Evolutionary conservation across 805 yeast genomes (phyloP).

Genomic region (Candida glaebosa): DNA sequence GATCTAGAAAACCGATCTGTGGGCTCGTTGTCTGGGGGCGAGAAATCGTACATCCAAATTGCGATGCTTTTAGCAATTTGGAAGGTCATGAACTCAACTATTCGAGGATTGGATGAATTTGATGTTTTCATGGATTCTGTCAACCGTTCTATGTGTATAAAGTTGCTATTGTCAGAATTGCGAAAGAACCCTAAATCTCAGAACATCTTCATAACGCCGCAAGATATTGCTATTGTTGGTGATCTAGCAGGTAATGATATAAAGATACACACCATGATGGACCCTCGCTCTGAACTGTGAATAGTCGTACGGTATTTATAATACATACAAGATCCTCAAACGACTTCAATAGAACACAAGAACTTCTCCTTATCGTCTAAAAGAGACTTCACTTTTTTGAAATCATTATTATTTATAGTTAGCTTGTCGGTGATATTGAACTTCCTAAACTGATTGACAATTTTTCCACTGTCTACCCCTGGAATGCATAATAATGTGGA

Average conservation of each 20-base stretch:
- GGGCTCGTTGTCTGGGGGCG: slow-evolving; percentile 92
- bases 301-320: not conserved
- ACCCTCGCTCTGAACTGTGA: slow-evolving; percentile 24
- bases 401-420: slow-evolving; percentile 5
- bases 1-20: slow-evolving; percentile 63
- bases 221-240: slow-evolving; percentile 75
- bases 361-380: too few relatives aligned
- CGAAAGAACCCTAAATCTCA: slow-evolving; percentile 66
- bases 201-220: slow-evolving; percentile 91
- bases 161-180: slow-evolving; percentile 67
- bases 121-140: slow-evolving; percentile 98
- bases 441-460: not conserved
- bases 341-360: too few relatives aligned
- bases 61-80: slow-evolving; percentile 85
- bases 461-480: not conserved
- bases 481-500: slow-evolving; percentile 1
- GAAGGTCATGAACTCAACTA: slow-evolving; percentile 84
- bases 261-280: slow-evolving; percentile 57
- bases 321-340: not conserved
- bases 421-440: not conserved
- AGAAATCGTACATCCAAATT: slow-evolving; percentile 89
- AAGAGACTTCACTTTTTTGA: not conserved
- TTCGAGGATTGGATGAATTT: slow-evolving; percentile 91
- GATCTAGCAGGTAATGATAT: slow-evolving; percentile 52
- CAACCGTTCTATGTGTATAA: slow-evolving; percentile 76